A percentile compares a stretch with the other conserved stretches of the same genome.
Evolutionary conservation across 257 asterid genomes (phyloP).

Genomic region (Coffea eugenioides): DNA sequence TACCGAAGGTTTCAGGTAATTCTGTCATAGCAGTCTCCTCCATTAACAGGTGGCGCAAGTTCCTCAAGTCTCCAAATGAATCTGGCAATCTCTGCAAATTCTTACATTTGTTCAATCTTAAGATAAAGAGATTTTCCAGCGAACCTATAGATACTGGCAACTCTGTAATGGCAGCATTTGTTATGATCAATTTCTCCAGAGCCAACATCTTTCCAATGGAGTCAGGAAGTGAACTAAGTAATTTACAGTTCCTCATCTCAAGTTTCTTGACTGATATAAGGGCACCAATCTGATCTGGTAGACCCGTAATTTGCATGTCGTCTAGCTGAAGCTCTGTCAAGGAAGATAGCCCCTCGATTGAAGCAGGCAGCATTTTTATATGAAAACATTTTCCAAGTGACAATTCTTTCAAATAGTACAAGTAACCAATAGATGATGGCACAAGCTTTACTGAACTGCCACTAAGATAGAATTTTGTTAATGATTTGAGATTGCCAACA

Average conservation of each 20-base stretch:
- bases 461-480: constrained; percentile 24
- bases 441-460: constrained; percentile 16
- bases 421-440: constrained; percentile 31
- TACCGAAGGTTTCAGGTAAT: constrained; percentile 31
- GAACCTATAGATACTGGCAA: constrained; percentile 28
- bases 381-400: constrained; percentile 16
- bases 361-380: constrained; percentile 21
- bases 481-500: constrained; percentile 25
- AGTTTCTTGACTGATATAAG: constrained; percentile 30
- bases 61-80: constrained; percentile 25
- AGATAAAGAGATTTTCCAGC: constrained; percentile 25
- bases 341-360: constrained; percentile 25
- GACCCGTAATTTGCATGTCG: constrained; percentile 8
- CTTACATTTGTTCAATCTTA: constrained; percentile 29
- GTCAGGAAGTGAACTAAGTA: constrained; percentile 25
- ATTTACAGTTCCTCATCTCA: constrained; percentile 26
- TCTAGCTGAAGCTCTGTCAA: constrained; percentile 30
- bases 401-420: constrained; percentile 26
- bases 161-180: constrained; percentile 27
- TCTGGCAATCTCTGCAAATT: constrained; percentile 19
- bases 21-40: constrained; percentile 26
- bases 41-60: constrained; percentile 24
- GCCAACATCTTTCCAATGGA: constrained; percentile 28
- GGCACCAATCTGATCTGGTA: constrained; percentile 26
- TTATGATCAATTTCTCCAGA: constrained; percentile 22